phyloP scores from a whole-genome alignment of 2,329 filamentous ascomycete genomes.

The Xylaria sp. region DNA sequence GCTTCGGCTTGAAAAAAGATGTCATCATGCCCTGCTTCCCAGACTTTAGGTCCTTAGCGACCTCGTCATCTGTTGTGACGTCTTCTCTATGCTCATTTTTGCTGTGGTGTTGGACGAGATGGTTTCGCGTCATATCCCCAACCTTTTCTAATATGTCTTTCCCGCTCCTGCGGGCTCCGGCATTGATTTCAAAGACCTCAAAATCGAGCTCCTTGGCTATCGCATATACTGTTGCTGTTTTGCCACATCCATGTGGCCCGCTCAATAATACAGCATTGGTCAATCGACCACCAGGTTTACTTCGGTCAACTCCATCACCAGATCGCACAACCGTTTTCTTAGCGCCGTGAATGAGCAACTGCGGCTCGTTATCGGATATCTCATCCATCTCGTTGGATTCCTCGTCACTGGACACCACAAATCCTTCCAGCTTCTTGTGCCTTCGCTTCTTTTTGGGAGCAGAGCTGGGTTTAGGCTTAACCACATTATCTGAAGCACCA shows the following conservation, averaged over 20 bases:
- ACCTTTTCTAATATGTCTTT: constrained; percentile 92
- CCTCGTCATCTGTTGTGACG: constrained; percentile 56
- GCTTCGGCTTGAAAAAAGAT: constrained; percentile 78
- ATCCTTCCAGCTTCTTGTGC: constrained; percentile 80
- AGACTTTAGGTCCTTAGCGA: constrained; percentile 69
- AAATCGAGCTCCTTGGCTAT: constrained; percentile 92
- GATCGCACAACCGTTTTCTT: constrained; percentile 67
- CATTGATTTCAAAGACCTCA: constrained; percentile 94
- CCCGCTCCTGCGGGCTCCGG: constrained; percentile 83
- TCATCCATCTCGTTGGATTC: constrained; percentile 77
- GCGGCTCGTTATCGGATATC: constrained; percentile 69
- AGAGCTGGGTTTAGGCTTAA: constrained; percentile 48
- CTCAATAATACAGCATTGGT: constrained; percentile 88
- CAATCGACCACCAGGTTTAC: constrained; percentile 61
- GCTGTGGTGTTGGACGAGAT: constrained; percentile 76
- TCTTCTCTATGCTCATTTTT: constrained; percentile 47
- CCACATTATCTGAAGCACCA: constrained; percentile 55
- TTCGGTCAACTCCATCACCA: constrained; percentile 39
- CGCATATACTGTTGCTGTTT: constrained; percentile 91
- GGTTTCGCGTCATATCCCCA: constrained; percentile 96
- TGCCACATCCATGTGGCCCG: constrained; percentile 89
- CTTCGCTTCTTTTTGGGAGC: constrained; percentile 71
- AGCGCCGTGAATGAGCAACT: constrained; percentile 54
- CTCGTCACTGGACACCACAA: constrained; percentile 82
- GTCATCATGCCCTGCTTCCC: constrained; percentile 83